Evolutionary conservation across 2,329 filamentous ascomycete genomes (phyloP).

Genomic region (Alternaria hordeiaustralica): DNA sequence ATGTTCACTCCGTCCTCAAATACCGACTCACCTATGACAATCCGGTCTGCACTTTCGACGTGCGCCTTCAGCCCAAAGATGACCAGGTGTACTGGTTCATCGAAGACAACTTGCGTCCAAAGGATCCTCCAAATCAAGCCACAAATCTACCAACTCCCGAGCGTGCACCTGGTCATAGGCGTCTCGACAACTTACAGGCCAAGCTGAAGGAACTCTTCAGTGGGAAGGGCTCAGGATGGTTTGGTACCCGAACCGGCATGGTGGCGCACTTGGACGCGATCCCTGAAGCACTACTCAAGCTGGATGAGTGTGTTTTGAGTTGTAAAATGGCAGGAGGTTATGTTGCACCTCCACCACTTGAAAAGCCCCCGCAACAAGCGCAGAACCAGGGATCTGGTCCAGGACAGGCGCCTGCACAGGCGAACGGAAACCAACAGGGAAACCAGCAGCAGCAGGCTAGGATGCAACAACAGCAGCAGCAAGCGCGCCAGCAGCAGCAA

Average conservation of each 20-base stretch:
- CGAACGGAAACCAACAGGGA: conserved; percentile 6
- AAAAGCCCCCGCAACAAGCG: conserved; percentile 4
- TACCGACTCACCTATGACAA: conserved; percentile 51
- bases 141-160: conserved; percentile 30
- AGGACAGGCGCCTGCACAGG: conserved; percentile 4
- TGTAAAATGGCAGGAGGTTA: conserved; percentile 41
- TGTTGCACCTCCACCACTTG: conserved; percentile 25
- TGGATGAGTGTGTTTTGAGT: conserved; percentile 48
- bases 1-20: conserved; percentile 42
- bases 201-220: conserved; percentile 45
- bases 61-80: conserved; percentile 41
- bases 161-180: conserved; percentile 33
- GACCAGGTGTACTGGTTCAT: conserved; percentile 48
- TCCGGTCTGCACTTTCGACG: conserved; percentile 50
- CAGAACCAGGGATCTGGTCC: conserved; percentile 4
- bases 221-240: conserved; percentile 43
- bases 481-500: conserved; percentile 13
- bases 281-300: conserved; percentile 41
- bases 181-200: conserved; percentile 36
- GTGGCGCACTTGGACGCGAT: conserved; percentile 47
- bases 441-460: conserved; percentile 11
- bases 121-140: conserved; percentile 16
- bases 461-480: conserved; percentile 13
- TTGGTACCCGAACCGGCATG: conserved; percentile 47
- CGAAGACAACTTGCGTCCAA: conserved; percentile 38